A percentile compares a stretch with the other conserved stretches of the same genome.
Evolutionary conservation across 768 basidiomycete genomes (phyloP).

Genomic region (Mycena alexandri): DNA sequence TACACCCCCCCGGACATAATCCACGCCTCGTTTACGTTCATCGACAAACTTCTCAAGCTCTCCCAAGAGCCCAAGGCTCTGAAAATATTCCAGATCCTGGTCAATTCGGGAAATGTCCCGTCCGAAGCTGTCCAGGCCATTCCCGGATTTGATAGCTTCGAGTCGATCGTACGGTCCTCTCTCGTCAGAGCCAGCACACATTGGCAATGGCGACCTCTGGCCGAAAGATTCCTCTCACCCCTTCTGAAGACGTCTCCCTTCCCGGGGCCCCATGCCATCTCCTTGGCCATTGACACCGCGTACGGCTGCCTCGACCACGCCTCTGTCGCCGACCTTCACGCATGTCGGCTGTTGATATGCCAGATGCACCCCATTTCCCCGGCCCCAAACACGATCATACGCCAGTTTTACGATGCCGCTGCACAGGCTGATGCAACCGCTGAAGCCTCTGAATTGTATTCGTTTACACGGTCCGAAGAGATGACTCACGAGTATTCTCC

Average conservation of each 20-base stretch:
- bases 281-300: conserved; percentile 59
- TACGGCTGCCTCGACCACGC: conserved; percentile 56
- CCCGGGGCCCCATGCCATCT: conserved; percentile 43
- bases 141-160: conserved; percentile 55
- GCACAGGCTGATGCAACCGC: conserved; percentile 41
- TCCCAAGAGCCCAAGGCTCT: conserved; percentile 54
- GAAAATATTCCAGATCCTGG: conserved; percentile 63
- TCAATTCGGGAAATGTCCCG: conserved; percentile 60
- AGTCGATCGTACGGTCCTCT: conserved; percentile 61
- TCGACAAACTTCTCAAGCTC: conserved; percentile 56
- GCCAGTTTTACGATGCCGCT: conserved; percentile 61
- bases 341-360: conserved; percentile 58
- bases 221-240: conserved; percentile 53
- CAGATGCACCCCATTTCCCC: conserved; percentile 50
- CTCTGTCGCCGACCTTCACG: conserved; percentile 50
- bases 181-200: conserved; percentile 65
- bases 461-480: conserved; percentile 53
- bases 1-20: conserved; percentile 55
- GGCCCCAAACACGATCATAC: conserved; percentile 60
- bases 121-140: conserved; percentile 57
- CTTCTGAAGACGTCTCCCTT: conserved; percentile 39
- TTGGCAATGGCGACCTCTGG: conserved; percentile 65
- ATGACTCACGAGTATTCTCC: conserved; percentile 60
- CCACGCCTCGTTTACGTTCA: conserved; percentile 55
- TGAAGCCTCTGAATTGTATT: conserved; percentile 62